Evolutionary conservation across 306 rosid species (phyloP).

Genomic region (Betula pendula): DNA sequence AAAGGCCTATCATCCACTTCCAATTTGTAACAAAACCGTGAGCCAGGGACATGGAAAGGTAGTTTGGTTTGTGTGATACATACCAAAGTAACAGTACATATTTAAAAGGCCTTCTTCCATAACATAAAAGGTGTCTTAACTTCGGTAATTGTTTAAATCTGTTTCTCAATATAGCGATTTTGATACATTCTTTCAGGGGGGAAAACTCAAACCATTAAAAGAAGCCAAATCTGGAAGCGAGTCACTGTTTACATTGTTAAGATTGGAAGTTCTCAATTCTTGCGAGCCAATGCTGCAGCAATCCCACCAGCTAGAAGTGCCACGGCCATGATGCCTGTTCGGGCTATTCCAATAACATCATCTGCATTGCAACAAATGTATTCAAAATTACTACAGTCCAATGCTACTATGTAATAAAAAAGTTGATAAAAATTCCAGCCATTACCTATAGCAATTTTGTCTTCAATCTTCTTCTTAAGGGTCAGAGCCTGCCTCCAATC

Average conservation of each 20-base stretch:
- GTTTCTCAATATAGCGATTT: neutral
- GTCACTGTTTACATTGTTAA: too few relatives aligned
- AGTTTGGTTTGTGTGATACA: too few relatives aligned
- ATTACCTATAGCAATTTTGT: slow-evolving; percentile 71
- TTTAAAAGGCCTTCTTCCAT: neutral
- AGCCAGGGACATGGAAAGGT: too few relatives aligned
- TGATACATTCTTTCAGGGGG: neutral
- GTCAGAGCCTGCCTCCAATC: slow-evolving; percentile 88
- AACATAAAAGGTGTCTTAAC: neutral
- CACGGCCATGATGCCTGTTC: slow-evolving; percentile 89
- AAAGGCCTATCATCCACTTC: too few relatives aligned
- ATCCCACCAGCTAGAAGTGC: slow-evolving; percentile 83
- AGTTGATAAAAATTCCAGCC: slow-evolving; percentile 3
- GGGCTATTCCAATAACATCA: slow-evolving; percentile 89
- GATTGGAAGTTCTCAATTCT: too few relatives aligned
- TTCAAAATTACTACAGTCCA: slow-evolving; percentile 12
- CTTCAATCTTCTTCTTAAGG: slow-evolving; percentile 69
- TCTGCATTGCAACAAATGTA: slow-evolving; percentile 46
- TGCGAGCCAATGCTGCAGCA: slow-evolving; percentile 88
- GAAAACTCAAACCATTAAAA: neutral
- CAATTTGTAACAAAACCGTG: too few relatives aligned
- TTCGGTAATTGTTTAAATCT: neutral
- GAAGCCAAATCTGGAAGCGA: too few relatives aligned
- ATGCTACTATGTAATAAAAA: neutral
- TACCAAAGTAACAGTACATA: neutral